Evolutionary conservation across 1,284 basidiomycete genomes (phyloP).

Genomic region (Malassezia obtusa): DNA sequence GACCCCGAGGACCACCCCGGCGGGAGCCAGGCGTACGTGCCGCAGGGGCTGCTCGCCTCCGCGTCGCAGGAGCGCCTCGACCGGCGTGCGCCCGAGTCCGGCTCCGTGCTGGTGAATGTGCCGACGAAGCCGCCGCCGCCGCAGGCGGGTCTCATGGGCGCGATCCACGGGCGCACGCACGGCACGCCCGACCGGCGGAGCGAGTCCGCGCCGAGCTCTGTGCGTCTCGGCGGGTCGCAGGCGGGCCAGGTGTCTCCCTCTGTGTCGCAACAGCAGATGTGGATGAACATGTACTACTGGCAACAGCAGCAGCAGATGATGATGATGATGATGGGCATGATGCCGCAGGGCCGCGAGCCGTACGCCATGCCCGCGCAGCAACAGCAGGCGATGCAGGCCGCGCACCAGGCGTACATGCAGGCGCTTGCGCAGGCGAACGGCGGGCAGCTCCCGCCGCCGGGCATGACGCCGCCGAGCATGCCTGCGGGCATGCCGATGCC

Average conservation of each 20-base stretch:
- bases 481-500: not conserved
- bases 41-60: slow-evolving; percentile 84
- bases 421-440: slow-evolving; percentile 16
- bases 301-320: slow-evolving; percentile 21
- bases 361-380: slow-evolving; percentile 26
- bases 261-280: slow-evolving; percentile 49
- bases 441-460: not conserved
- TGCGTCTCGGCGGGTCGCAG: slow-evolving; percentile 53
- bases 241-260: not conserved
- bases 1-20: slow-evolving; percentile 37
- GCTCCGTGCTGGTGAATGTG: slow-evolving; percentile 82
- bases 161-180: slow-evolving; percentile 86
- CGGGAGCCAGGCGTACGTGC: slow-evolving; percentile 52
- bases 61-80: slow-evolving; percentile 91
- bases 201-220: slow-evolving; percentile 52
- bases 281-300: slow-evolving; percentile 28
- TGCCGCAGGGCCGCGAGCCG: slow-evolving; percentile 23
- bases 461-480: not conserved
- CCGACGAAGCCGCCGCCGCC: slow-evolving; percentile 88
- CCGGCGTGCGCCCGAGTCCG: slow-evolving; percentile 89
- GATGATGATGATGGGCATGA: slow-evolving; percentile 51
- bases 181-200: slow-evolving; percentile 57
- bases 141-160: slow-evolving; percentile 86
- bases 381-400: slow-evolving; percentile 41
- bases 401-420: slow-evolving; percentile 44